Evolutionary conservation across 2,329 filamentous ascomycete species (phyloP).

Genomic region (Penicillium polonicum): DNA sequence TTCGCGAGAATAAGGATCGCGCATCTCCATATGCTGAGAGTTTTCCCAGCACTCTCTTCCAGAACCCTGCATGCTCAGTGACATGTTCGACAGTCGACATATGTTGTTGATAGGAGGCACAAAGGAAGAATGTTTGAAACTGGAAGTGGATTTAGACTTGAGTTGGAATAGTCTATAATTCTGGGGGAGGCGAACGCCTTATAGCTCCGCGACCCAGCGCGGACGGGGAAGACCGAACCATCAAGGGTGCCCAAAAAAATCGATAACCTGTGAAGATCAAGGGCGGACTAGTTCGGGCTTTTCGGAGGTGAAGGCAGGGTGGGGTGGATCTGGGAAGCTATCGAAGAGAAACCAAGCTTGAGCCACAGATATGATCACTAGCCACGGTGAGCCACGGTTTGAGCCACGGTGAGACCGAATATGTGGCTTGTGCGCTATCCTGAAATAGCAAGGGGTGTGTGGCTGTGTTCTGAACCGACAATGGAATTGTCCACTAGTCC

Average conservation of each 20-base stretch:
- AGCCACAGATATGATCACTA: constrained; percentile 14
- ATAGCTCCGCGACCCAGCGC: constrained; percentile 12
- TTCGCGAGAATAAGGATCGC: constrained; percentile 29
- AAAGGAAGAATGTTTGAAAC: neutral
- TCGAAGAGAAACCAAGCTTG: constrained; percentile 15
- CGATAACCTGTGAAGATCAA: constrained; percentile 29
- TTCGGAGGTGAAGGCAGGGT: constrained; percentile 13
- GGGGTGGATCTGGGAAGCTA: constrained; percentile 22
- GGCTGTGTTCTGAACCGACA: constrained; percentile 10
- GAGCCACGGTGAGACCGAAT: constrained; percentile 24
- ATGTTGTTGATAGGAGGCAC: constrained; percentile 5
- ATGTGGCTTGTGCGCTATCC: constrained; percentile 20
- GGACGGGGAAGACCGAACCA: constrained; percentile 20
- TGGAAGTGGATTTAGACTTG: constrained; percentile 3
- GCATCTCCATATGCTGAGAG: constrained; percentile 30
- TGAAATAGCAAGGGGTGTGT: constrained; percentile 16
- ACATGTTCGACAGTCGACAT: constrained; percentile 30
- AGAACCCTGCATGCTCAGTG: constrained; percentile 31
- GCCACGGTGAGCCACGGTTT: constrained; percentile 16
- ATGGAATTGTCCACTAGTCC: constrained; percentile 6
- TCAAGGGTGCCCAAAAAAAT: constrained; percentile 19
- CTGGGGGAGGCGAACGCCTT: constrained; percentile 18
- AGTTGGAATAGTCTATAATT: neutral
- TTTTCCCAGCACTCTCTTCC: constrained; percentile 34
- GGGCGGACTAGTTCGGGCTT: constrained; percentile 27